Evolutionary conservation across 305 asterid species (phyloP), one percentile per base, ranked within the genome.

Genomic region (Coffea humblotiana): DNA sequence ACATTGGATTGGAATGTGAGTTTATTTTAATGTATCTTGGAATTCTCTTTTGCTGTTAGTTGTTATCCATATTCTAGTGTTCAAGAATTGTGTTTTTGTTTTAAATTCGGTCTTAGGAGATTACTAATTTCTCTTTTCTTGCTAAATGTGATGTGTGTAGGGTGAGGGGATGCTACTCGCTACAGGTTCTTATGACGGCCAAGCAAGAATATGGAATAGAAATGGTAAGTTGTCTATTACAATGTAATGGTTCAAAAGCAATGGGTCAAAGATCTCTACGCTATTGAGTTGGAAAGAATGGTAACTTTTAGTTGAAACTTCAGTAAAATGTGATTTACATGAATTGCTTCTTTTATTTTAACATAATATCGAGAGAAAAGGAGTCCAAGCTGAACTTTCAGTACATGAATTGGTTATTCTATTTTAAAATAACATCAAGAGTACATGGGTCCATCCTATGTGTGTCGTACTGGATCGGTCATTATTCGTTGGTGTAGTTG

Each of bases 1-100:
- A 92, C 98, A 16, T 98, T 94, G 80, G 97, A 94, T 86, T 96
- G 98, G 99, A 96, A 95, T 81, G 99, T 95, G 86, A 86, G 97
- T 52, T 52, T 58, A 21, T 47, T 81, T 48, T 60, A 45, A 43
- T 16, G 5, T 43, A 16, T 19, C 10, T 16, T 45, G 11, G 27
- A n/a, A 23, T 10, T 63, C 32, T 76, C 45, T 61, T 37, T 43
- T 61, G 72, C 58, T 76, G 27, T 74, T 16, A 32, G 19, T 75
- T 16, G 11, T 75, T 8, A 25, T 58, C 71, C 40, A 21, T 61
- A 43, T 48, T 40, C 15, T 60, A 21, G 2, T 75, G 15, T 43
- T 47, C 51, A 37, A 32, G 54, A 43, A 19, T 11, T 58, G 43
- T 68, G n/a, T 5, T 4, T 75, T 67, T 10, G 64, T n/a, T 37